Base-by-base conservation (phyloP, 148 eudicot species). In the Fagopyrum tataricum region DNA sequence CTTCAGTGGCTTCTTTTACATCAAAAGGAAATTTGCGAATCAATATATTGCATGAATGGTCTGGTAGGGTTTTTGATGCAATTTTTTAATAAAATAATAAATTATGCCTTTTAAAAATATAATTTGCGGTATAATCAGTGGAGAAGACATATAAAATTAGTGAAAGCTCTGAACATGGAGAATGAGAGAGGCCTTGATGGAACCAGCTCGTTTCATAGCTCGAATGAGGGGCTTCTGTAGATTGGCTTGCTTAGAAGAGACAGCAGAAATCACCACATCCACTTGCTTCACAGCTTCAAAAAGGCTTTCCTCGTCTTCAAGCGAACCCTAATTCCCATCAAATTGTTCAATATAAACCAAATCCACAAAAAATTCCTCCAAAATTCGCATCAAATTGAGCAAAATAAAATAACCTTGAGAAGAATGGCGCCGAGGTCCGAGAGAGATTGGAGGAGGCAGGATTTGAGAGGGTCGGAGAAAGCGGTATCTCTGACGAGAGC, bases 211-310 rank as follows among this genome's bases (percentile, higher is more conserved):
- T 52, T 87, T 88, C 59, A 94, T 94, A 52, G 81, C 91, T 5
- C 78, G 56, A 75, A 94, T 74, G 52, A 94, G 81, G 78, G 51
- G 82, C 81, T 81, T 88, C 81, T 91, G 98, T 15, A 82, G 86
- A 61, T 81, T 86, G 46, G 78, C 91, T 58, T 89, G 85, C 74
- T 71, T 84, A 4, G 92, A 72, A 4, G 92, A 73, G 47, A 93
- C 80, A 6, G 91, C 81, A 80, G 87, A 91, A 55, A 93, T 91
- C 67, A 93, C 97, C 0, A 86, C 92, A 78, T 91, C 97, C 7
- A 91, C 97, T 85, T 77, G 82, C 79, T 83, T 85, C 75, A 93
- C 44, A 4, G 97, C 97, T 78, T 91, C 86, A 44, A 91, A 11
- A 14, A 93, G 69, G 6, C 86, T 87, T 43, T 56, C 53, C 61